Base-by-base conservation (phyloP, 371 early-diverging fungal species). In the Massospora cicadina region DNA sequence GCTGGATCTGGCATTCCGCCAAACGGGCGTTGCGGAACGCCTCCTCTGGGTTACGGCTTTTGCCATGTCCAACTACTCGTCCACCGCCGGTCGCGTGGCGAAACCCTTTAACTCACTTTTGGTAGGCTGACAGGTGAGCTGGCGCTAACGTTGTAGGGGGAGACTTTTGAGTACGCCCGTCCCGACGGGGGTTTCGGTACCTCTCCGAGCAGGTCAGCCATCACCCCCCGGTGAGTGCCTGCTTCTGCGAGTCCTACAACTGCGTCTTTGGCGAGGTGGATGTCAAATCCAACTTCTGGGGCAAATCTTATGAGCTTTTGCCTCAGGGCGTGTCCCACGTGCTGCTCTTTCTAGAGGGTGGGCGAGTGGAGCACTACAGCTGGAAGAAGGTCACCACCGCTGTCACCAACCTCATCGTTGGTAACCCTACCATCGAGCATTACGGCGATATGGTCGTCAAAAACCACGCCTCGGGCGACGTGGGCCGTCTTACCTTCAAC, bases 81-180 rank as follows among this genome's bases (percentile, higher is more conserved):
- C 81, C 33, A 88, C 90, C 2, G 76, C 80, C 55, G 86, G 86
- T 0, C 76, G 92, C 54, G 77, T 81, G 10, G 81, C 83, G 58
- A 91, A 91, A 73, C 92, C 92, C 0, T 91, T 91, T 76, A 91
- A 91, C 73, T 90, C 92, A 0, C 71, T 91, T 64, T 71, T 90
- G 72, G 78, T 76, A 72, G 7, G 32, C 24, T 62, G 26, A 23
- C 23, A 62, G 1, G 2, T 33, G 63, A 2, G 28, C 54, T 58
- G 31, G 54, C 31, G 12, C 26, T 55, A 30, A 27, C 32, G 10
- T 33, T 65, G 24, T 66, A 75, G 76, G 91, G 91, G 33, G 91
- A 91, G 71, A 91, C 91, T 0, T 91, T 78, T 69, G 91, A 91
- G 75, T 81, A 86, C 75, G 83, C 23, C 74, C 78, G n/a, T 90